Evolutionary conservation across 2,329 filamentous ascomycete genomes (phyloP).

Genomic region (Talaromyces marneffei): DNA sequence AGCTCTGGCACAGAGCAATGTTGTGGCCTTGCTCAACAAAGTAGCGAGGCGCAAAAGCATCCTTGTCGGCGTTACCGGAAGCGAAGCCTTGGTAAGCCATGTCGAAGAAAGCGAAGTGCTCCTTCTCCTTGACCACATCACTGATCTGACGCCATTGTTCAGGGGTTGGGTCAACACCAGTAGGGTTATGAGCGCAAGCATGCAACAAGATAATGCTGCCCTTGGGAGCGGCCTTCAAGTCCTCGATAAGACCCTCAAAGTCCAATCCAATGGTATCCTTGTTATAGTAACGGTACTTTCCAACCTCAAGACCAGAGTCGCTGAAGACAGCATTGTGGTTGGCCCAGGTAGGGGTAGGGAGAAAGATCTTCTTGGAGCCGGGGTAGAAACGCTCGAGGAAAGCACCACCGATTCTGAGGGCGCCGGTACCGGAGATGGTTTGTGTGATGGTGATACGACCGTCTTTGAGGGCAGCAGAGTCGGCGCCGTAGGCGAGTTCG

Average conservation of each 20-base stretch:
- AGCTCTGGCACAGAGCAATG: slow-evolving; percentile 82
- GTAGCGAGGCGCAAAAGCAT: slow-evolving; percentile 88
- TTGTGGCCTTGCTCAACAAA: slow-evolving; percentile 91
- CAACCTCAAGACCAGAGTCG: slow-evolving; percentile 82
- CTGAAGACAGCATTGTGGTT: slow-evolving; percentile 97
- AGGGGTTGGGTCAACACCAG: slow-evolving; percentile 85
- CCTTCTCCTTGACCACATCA: slow-evolving; percentile 74
- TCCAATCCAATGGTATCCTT: slow-evolving; percentile 97
- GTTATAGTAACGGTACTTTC: slow-evolving; percentile 98
- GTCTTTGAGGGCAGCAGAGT: slow-evolving; percentile 67
- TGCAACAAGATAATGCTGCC: slow-evolving; percentile 89
- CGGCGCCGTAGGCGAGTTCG: slow-evolving; percentile 79
- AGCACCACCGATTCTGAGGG: slow-evolving; percentile 86
- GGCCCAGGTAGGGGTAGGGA: slow-evolving; percentile 93
- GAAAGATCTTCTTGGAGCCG: slow-evolving; percentile 89
- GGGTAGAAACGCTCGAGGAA: slow-evolving; percentile 92
- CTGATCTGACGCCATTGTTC: slow-evolving; percentile 93
- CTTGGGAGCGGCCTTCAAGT: slow-evolving; percentile 82
- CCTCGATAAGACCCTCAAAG: slow-evolving; percentile 86
- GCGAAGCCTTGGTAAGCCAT: slow-evolving; percentile 99
- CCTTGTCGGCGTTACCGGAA: slow-evolving; percentile 81
- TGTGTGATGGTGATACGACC: slow-evolving; percentile 85
- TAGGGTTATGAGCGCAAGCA: slow-evolving; percentile 96
- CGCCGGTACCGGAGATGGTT: slow-evolving; percentile 96
- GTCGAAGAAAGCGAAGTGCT: slow-evolving; percentile 95